Evolutionary conservation across 73 alveolate species (phyloP), one percentile per base, ranked within the genome.

Genomic region (Paramecium octaurelia): DNA sequence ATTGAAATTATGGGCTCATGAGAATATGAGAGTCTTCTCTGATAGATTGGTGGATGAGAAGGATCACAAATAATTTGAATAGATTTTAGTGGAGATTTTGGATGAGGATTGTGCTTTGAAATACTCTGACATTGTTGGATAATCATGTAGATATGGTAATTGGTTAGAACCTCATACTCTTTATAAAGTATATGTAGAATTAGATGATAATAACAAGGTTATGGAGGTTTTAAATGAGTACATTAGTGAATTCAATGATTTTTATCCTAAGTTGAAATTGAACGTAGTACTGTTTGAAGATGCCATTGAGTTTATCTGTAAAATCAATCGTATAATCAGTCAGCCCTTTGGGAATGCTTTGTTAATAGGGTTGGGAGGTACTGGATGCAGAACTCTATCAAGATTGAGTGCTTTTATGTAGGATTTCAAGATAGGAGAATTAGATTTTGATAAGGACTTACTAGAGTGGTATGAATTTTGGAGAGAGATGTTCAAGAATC

Each of bases 1-100:
- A 92, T 96, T 86, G 42, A 96, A 95, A 83, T 92, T 98, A 46
- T 97, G 99, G 99, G 96, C 95, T 21, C 99, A 98, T 93, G 99
- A 98, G 93, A 92, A 97, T 95, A 92, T 95, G 44, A 76, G 99
- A 85, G 98, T 97, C 8, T 98, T 92, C 92, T 96, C 96, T 11
- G 99, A 98, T 93, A 93, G 99, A 86, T 95, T 98, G 36, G 94
- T 98, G 29, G 93, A 95, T 94, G 98, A 97, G 34, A 96, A 95
- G 85, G 99, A 98, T 94, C 73, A 93, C 84, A 86, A 90, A 43
- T 86, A 92, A 93, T 94, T 98, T 83, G 83, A 88, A 58, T 59
- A 90, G 85, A 69, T 97, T 69, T 50, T 97, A 16, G 95, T 93
- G 7, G 88, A 96, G 92, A 95, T 97, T 8, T 96, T 96, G 46